phyloP scores from a whole-genome alignment of 1,284 basidiomycete species.

The Pseudozyma sp. region DNA sequence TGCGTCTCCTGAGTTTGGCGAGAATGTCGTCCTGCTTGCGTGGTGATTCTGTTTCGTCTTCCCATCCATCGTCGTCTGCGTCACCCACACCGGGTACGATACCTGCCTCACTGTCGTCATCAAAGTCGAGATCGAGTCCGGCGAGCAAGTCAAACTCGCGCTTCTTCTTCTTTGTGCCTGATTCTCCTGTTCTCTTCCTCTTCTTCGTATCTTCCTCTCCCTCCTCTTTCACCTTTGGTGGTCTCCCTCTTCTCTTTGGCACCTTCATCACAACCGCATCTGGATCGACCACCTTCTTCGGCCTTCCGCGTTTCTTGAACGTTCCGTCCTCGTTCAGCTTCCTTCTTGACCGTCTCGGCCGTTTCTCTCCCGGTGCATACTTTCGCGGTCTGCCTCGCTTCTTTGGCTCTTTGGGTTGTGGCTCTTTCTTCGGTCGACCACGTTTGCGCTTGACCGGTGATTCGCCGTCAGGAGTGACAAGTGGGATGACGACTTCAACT shows the following conservation, averaged over 20 bases:
- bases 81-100: conserved; percentile 26
- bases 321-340: conserved; percentile 46
- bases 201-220: conserved; percentile 6
- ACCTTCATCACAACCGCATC: conserved; percentile 37
- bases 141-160: conserved; percentile 44
- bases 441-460: conserved; percentile 24
- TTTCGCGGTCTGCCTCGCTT: conserved; percentile 47
- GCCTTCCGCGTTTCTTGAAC: conserved; percentile 36
- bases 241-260: conserved; percentile 40
- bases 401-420: conserved; percentile 27
- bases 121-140: conserved; percentile 39
- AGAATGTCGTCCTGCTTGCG: conserved; percentile 39
- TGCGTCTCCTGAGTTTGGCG: conserved; percentile 41
- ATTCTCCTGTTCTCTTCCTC: neutral
- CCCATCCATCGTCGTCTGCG: conserved; percentile 26
- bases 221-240: conserved; percentile 24
- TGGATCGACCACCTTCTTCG: conserved; percentile 42
- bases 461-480: conserved; percentile 11
- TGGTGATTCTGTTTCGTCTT: conserved; percentile 24
- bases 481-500: conserved; percentile 35
- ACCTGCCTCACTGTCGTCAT: conserved; percentile 19
- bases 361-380: conserved; percentile 36
- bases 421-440: conserved; percentile 32
- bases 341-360: conserved; percentile 19
- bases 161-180: conserved; percentile 23